Evolutionary conservation across 345 rosid species (phyloP).

Genomic region (rapeseed (Brassica napus)): DNA sequence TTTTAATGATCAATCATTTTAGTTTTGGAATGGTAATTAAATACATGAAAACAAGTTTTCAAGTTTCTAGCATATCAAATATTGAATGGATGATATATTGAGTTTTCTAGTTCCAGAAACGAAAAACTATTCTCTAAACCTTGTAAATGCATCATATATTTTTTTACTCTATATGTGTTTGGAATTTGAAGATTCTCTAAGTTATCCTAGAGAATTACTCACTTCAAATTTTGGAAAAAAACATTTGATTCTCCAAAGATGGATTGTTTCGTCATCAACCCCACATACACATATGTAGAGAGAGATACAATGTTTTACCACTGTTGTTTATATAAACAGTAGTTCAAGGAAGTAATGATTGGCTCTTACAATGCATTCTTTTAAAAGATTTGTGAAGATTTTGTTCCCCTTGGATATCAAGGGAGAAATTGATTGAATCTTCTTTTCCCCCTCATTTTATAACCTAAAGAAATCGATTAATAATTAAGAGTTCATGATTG

Average conservation of each 20-base stretch:
- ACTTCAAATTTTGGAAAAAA: background rate
- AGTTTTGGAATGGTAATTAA: background rate
- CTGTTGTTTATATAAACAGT: background rate
- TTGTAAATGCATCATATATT: background rate
- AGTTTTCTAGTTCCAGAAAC: background rate
- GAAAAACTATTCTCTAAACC: background rate
- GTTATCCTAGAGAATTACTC: constrained; percentile 8
- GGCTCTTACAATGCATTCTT: constrained; percentile 34
- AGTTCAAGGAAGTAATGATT: constrained; percentile 36
- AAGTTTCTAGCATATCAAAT: background rate
- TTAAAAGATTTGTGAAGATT: constrained; percentile 38
- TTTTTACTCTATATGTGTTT: background rate
- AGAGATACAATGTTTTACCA: background rate
- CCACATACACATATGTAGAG: background rate
- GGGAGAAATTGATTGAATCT: constrained; percentile 13
- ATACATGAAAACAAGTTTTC: background rate
- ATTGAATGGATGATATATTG: background rate
- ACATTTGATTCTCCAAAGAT: background rate
- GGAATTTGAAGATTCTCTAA: background rate
- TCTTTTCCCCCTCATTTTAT: background rate
- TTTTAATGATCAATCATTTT: background rate
- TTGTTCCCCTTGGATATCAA: constrained; percentile 35
- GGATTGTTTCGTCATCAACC: constrained; percentile 7
- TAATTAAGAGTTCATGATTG: constrained; percentile 36
- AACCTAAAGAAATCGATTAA: constrained; percentile 35